A percentile compares a stretch with the other conserved stretches of the same genome.
Evolutionary conservation across 129 eudicot genomes (phyloP).

Genomic region (Arctium lappa): DNA sequence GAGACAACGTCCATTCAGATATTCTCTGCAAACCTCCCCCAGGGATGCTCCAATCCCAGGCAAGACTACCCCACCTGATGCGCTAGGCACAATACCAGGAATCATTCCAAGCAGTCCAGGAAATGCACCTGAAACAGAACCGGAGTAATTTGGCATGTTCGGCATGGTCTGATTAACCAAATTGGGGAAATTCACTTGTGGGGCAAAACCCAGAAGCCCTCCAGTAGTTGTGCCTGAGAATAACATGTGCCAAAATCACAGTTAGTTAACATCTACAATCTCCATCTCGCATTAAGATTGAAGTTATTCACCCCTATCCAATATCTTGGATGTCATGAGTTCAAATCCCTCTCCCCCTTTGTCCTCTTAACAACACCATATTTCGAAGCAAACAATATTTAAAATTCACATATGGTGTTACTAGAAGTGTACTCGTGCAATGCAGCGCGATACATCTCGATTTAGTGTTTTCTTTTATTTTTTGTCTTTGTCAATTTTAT

Average conservation of each 20-base stretch:
- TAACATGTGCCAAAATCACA: constrained; percentile 1
- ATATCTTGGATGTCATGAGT: not conserved
- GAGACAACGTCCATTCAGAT: constrained; percentile 76
- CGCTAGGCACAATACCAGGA: constrained; percentile 82
- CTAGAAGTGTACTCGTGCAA: no score
- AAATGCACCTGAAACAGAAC: constrained; percentile 94
- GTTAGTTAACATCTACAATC: not conserved
- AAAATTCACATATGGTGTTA: not conserved
- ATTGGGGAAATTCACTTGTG: constrained; percentile 58
- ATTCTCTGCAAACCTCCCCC: constrained; percentile 94
- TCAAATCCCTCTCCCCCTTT: not conserved
- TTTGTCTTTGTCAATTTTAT: no score
- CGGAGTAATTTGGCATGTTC: constrained; percentile 98
- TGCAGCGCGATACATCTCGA: no score
- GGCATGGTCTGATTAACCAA: constrained; percentile 94
- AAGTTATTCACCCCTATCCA: not conserved
- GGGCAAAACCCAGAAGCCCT: constrained; percentile 74
- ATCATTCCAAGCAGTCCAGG: constrained; percentile 96
- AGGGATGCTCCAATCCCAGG: constrained; percentile 97
- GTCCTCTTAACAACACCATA: not conserved
- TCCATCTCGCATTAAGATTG: not conserved
- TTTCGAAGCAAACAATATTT: not conserved
- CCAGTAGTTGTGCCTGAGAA: constrained; percentile 62
- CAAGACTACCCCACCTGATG: constrained; percentile 89
- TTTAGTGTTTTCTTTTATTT: no score